A percentile compares a stretch with the other conserved stretches of the same genome.
Evolutionary conservation across 371 early-diverging fungal genomes (phyloP).

Genomic region (Apophysomyces trapeziformis): DNA sequence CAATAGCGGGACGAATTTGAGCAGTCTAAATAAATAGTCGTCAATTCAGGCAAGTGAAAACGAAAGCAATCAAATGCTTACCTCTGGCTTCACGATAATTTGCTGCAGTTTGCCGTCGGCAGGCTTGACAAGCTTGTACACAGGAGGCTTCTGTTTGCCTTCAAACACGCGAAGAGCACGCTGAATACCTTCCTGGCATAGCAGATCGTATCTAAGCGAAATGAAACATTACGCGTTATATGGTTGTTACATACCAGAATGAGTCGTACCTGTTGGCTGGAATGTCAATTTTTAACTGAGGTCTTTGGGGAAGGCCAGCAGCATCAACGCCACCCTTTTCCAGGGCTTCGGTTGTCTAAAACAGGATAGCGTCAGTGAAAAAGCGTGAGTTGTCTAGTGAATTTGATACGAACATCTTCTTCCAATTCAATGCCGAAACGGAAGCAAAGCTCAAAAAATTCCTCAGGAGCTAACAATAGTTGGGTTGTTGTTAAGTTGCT

Average conservation of each 20-base stretch:
- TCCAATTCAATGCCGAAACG: conserved; percentile 99
- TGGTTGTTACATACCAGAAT: neutral
- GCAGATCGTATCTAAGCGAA: conserved; percentile 84
- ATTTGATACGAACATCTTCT: conserved; percentile 77
- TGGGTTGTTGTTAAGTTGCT: too few relatives aligned
- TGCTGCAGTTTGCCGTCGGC: conserved; percentile 64
- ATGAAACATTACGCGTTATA: neutral
- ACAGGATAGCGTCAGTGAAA: conserved; percentile 13
- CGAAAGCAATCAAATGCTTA: conserved; percentile 18
- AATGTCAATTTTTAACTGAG: conserved; percentile 97
- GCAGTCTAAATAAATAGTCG: conserved; percentile 53
- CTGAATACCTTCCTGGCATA: conserved; percentile 94
- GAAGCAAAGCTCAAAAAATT: conserved; percentile 98
- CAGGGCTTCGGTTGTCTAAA: conserved; percentile 82
- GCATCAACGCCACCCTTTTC: conserved; percentile 72
- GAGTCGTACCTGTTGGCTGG: conserved; percentile 95
- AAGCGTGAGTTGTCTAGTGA: conserved; percentile 17
- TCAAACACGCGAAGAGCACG: conserved; percentile 87
- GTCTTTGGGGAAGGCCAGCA: conserved; percentile 74
- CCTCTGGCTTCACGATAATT: conserved; percentile 75
- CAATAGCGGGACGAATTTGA: conserved; percentile 87
- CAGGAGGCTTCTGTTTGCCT: conserved; percentile 68
- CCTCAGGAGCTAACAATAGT: conserved; percentile 66
- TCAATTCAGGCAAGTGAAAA: neutral
- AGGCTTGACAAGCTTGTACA: conserved; percentile 65